These are phyloP conservation scores for Alternaria tenuissima DNA, from an alignment of 2,329 filamentous ascomycete species.

Conservation along the genomic window DNA sequence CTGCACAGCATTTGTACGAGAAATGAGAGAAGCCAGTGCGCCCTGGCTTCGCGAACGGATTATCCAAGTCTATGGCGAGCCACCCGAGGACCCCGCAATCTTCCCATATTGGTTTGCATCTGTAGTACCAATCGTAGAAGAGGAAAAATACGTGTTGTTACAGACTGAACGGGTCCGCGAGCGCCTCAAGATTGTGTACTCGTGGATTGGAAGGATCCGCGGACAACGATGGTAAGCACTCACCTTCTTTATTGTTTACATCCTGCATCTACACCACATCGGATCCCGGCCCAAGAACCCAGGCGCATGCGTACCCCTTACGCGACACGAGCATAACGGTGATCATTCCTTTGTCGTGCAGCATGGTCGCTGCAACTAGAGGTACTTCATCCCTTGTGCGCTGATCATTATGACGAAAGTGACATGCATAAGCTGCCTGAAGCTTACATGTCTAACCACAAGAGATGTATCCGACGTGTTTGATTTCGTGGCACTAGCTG, in stretches of 20 bases:
- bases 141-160: conserved; percentile 81
- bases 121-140: conserved; percentile 77
- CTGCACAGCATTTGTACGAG: conserved; percentile 71
- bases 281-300: conserved; percentile 10
- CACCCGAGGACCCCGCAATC: conserved; percentile 75
- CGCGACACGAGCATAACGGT: conserved; percentile 11
- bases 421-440: conserved; percentile 8
- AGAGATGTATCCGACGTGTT: neutral
- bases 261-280: neutral
- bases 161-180: conserved; percentile 78
- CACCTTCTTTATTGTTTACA: conserved; percentile 1
- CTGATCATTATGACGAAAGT: conserved; percentile 16
- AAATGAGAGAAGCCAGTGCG: conserved; percentile 73
- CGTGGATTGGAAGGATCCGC: conserved; percentile 79
- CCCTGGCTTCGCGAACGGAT: conserved; percentile 79
- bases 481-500: conserved; percentile 9
- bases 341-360: conserved; percentile 17
- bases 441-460: conserved; percentile 1
- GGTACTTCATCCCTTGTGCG: conserved; percentile 7
- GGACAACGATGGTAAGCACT: conserved; percentile 71
- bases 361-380: conserved; percentile 2
- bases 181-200: conserved; percentile 81
- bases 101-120: conserved; percentile 94
- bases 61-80: conserved; percentile 77
- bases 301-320: neutral